A percentile compares a stretch with the other conserved stretches of the same genome.
Evolutionary conservation across 2,329 filamentous ascomycete genomes (phyloP).

Genomic region (Colletotrichum musae): DNA sequence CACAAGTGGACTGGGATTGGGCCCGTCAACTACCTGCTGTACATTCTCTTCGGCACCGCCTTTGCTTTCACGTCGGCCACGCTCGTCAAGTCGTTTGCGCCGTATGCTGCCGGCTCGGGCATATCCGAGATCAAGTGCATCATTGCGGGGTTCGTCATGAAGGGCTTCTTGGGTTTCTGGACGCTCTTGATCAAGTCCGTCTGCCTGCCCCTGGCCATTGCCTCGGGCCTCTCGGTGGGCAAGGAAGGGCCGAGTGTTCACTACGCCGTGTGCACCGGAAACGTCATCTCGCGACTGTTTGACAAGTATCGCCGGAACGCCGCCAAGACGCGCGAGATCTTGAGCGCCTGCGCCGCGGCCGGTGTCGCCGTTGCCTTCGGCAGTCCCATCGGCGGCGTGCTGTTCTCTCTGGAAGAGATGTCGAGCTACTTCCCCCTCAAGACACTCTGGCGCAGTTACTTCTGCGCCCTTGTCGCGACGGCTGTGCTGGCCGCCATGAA

Average conservation of each 20-base stretch:
- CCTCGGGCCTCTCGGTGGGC: constrained; percentile 92
- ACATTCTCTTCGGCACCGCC: constrained; percentile 86
- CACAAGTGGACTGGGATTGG: constrained; percentile 86
- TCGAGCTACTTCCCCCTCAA: constrained; percentile 96
- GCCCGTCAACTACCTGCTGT: constrained; percentile 87
- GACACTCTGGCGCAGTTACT: constrained; percentile 98
- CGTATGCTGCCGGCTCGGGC: constrained; percentile 95
- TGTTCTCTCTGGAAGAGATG: constrained; percentile 99
- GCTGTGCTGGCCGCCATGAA: constrained; percentile 96
- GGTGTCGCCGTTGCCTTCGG: constrained; percentile 98
- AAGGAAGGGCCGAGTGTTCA: constrained; percentile 99
- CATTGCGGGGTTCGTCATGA: constrained; percentile 99
- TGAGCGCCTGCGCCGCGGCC: constrained; percentile 94
- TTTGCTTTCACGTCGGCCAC: constrained; percentile 88
- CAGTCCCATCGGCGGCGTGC: constrained; percentile 94
- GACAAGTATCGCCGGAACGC: constrained; percentile 93
- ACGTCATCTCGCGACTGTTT: constrained; percentile 94
- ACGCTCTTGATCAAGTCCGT: constrained; percentile 96
- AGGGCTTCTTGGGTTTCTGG: constrained; percentile 93
- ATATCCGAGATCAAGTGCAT: constrained; percentile 99
- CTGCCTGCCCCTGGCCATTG: constrained; percentile 90
- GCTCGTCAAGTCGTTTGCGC: constrained; percentile 91
- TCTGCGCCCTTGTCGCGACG: constrained; percentile 95
- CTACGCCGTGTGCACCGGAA: constrained; percentile 97
- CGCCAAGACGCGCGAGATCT: constrained; percentile 93